These are phyloP conservation scores for Phytophthora agathidicida DNA, from an alignment of 352 stramenopile genomes.

Conservation along the genomic window DNA sequence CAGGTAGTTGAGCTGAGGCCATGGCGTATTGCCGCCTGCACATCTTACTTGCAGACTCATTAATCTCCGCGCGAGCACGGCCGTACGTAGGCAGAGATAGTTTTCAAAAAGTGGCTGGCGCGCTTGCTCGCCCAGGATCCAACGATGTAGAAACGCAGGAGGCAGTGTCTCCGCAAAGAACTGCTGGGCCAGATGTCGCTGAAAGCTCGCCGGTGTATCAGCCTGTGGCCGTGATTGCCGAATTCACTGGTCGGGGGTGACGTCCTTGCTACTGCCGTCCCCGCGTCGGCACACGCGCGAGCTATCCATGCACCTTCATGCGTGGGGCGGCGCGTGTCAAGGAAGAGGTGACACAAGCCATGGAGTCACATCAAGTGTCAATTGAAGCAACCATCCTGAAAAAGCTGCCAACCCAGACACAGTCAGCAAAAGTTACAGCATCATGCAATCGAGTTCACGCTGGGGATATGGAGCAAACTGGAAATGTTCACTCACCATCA, in stretches of 20 bases:
- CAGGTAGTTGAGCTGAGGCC: no score
- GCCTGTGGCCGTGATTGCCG: background rate
- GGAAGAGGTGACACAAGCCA: no score
- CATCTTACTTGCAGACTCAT: conserved; percentile 5
- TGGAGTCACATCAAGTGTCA: no score
- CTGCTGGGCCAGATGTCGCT: background rate
- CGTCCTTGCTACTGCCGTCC: background rate
- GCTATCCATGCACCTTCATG: background rate
- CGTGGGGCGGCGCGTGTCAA: background rate
- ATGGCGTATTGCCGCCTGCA: no score
- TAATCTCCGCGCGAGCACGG: conserved; percentile 3
- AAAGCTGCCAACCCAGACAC: no score
- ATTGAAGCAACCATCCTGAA: no score
- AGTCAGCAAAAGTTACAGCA: no score
- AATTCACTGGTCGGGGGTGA: conserved; percentile 10
- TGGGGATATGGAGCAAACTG: no score
- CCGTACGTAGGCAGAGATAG: background rate
- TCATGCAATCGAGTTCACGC: no score
- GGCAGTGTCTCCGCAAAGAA: background rate
- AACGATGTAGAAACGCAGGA: conserved; percentile 2
- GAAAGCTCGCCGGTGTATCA: background rate
- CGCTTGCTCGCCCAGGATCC: background rate
- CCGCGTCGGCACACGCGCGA: background rate
- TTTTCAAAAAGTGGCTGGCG: conserved; percentile 9
- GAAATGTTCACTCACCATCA: no score